Conservation (phyloP, 2,329 filamentous ascomycete species). For the Phialophora chinensis region DNA sequence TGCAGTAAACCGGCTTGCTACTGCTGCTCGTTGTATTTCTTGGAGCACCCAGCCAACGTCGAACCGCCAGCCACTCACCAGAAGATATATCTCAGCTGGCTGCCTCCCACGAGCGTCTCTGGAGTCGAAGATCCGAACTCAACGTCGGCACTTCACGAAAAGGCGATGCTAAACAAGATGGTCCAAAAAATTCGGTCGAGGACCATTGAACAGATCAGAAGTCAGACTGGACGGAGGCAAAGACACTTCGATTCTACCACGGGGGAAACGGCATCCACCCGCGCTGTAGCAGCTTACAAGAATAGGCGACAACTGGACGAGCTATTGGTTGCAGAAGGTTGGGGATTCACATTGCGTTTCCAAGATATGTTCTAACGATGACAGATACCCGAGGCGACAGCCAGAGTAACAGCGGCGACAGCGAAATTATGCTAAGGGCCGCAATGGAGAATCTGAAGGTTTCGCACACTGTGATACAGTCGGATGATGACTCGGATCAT, state of each 20-base stretch:
- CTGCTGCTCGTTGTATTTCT: slow-evolving; percentile 51
- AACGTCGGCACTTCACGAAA: background rate
- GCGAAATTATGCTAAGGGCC: background rate
- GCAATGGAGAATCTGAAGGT: background rate
- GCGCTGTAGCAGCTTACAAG: background rate
- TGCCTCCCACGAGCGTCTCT: slow-evolving; percentile 31
- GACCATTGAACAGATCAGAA: slow-evolving; percentile 39
- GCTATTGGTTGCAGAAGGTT: background rate
- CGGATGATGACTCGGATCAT: background rate
- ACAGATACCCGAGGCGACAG: background rate
- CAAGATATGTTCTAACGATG: background rate
- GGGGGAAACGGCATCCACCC: slow-evolving; percentile 14
- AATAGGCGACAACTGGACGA: background rate
- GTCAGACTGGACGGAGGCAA: slow-evolving; percentile 32
- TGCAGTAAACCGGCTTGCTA: slow-evolving; percentile 61
- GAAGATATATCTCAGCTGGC: slow-evolving; percentile 44
- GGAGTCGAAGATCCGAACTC: slow-evolving; percentile 6
- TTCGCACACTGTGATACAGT: background rate
- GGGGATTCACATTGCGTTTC: background rate
- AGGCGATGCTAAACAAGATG: slow-evolving; percentile 41
- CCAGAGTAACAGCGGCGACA: background rate
- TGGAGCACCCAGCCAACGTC: slow-evolving; percentile 41
- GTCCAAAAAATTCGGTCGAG: slow-evolving; percentile 39
- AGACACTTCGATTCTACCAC: slow-evolving; percentile 42
- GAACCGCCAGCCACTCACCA: slow-evolving; percentile 40